Conservation (phyloP, 1,139 yeast genomes). For the Debaryomycetaceae sp. region DNA sequence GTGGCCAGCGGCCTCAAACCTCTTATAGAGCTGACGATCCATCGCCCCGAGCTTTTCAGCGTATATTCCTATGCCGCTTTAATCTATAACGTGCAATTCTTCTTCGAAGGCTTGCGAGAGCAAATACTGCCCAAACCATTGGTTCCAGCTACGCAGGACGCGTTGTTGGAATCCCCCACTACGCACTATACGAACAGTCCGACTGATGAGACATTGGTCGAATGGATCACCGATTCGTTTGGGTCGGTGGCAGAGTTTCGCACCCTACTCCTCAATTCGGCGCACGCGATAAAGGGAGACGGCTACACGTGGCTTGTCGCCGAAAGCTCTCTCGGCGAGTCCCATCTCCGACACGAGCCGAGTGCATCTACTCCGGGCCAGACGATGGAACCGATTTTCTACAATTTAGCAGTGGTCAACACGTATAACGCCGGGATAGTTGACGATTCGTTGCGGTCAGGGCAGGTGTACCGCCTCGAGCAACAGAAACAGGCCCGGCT, state of each 20-base stretch:
- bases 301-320: constrained; percentile 72
- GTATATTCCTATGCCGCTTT: constrained; percentile 50
- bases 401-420: constrained; percentile 50
- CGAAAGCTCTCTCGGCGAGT: constrained; percentile 31
- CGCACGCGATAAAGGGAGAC: constrained; percentile 58
- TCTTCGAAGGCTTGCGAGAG: constrained; percentile 41
- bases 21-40: constrained; percentile 30
- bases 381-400: constrained; percentile 21
- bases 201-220: constrained; percentile 21
- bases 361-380: constrained; percentile 11
- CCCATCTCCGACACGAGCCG: constrained; percentile 11
- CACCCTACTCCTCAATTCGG: constrained; percentile 51
- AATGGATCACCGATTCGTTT: constrained; percentile 44
- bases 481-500: constrained; percentile 23
- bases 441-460: constrained; percentile 40
- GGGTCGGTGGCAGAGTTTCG: constrained; percentile 63
- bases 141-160: constrained; percentile 13
- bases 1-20: constrained; percentile 16
- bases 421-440: constrained; percentile 72
- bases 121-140: constrained; percentile 6
- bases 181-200: constrained; percentile 26
- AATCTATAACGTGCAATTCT: constrained; percentile 49
- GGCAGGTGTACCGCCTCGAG: constrained; percentile 33
- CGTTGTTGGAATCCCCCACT: constrained; percentile 36
- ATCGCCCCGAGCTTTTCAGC: constrained; percentile 34